Evolutionary conservation across 2,329 filamentous ascomycete genomes (phyloP).

Genomic region (Hansfordia pulvinata): DNA sequence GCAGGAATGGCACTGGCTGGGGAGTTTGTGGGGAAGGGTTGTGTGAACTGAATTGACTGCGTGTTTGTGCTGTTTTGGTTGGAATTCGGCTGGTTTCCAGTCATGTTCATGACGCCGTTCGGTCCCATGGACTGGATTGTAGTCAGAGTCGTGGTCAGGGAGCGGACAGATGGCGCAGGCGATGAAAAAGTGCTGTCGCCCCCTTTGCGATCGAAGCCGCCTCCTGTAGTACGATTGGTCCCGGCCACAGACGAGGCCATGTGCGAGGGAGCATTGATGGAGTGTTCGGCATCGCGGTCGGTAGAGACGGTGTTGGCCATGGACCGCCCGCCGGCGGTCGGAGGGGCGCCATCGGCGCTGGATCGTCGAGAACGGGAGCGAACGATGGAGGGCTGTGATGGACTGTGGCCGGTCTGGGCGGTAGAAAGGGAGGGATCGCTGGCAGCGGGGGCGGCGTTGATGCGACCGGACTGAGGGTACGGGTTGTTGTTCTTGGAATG

Average conservation of each 20-base stretch:
- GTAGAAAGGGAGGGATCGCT: slow-evolving; percentile 43
- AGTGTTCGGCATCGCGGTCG: slow-evolving; percentile 62
- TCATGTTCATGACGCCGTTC: slow-evolving; percentile 26
- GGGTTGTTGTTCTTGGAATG: slow-evolving; percentile 67
- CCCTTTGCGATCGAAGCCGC: slow-evolving; percentile 56
- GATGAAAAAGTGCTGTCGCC: slow-evolving; percentile 70
- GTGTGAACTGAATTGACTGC: slow-evolving; percentile 47
- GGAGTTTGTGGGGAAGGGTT: slow-evolving; percentile 50
- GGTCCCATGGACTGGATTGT: slow-evolving; percentile 68
- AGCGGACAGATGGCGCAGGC: slow-evolving; percentile 67
- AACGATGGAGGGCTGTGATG: slow-evolving; percentile 45
- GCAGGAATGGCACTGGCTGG: slow-evolving; percentile 60
- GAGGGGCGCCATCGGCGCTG: slow-evolving; percentile 40
- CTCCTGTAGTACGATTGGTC: slow-evolving; percentile 57
- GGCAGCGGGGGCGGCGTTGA: slow-evolving; percentile 20
- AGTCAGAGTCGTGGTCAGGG: slow-evolving; percentile 70
- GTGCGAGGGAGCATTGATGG: slow-evolving; percentile 65
- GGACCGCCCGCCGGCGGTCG: slow-evolving; percentile 55
- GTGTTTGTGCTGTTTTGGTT: slow-evolving; percentile 24
- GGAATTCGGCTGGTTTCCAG: slow-evolving; percentile 24
- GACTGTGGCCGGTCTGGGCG: slow-evolving; percentile 38
- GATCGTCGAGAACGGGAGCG: too few relatives aligned
- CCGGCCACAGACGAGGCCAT: slow-evolving; percentile 52
- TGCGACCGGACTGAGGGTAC: slow-evolving; percentile 69
- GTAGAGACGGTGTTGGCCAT: slow-evolving; percentile 73